A percentile compares a stretch with the other conserved stretches of the same genome.
phyloP scores from a whole-genome alignment of 2,329 filamentous ascomycete species.

The Trematosphaeria pertusa region DNA sequence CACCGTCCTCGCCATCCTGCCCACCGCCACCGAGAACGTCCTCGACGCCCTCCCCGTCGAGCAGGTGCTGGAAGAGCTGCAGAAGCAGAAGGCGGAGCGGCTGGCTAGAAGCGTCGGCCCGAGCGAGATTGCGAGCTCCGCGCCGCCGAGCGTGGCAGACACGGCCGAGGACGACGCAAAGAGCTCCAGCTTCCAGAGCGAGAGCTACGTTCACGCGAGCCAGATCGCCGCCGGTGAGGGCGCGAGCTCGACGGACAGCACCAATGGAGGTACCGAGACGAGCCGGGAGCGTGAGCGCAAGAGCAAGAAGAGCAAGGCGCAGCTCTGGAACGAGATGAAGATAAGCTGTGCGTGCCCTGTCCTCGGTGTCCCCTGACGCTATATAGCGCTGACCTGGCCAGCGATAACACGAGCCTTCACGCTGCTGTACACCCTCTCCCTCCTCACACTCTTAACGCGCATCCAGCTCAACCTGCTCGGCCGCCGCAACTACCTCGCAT shows the following conservation, averaged over 20 bases:
- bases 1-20: slow-evolving; percentile 93
- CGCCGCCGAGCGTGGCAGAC: slow-evolving; percentile 68
- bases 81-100: slow-evolving; percentile 86
- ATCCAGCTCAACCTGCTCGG: slow-evolving; percentile 97
- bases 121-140: slow-evolving; percentile 65
- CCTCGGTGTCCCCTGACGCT: no score
- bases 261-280: slow-evolving; percentile 54
- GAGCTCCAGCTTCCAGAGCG: slow-evolving; percentile 79
- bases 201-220: slow-evolving; percentile 83
- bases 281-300: slow-evolving; percentile 52
- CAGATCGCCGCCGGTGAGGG: slow-evolving; percentile 66
- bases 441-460: slow-evolving; percentile 89
- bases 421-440: slow-evolving; percentile 85
- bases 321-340: slow-evolving; percentile 97
- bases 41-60: slow-evolving; percentile 89
- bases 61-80: slow-evolving; percentile 89
- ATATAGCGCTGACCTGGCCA: slow-evolving; percentile 46
- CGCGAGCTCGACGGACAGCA: slow-evolving; percentile 53
- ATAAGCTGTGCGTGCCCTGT: slow-evolving; percentile 77
- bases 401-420: slow-evolving; percentile 92
- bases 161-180: slow-evolving; percentile 76
- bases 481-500: slow-evolving; percentile 92
- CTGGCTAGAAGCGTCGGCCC: slow-evolving; percentile 65
- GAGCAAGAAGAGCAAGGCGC: slow-evolving; percentile 82
- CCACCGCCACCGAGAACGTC: slow-evolving; percentile 89